Percentiles rank a stretch among this genome's conserved stretches.
phyloP scores from a whole-genome alignment of 768 basidiomycete species.

The Leccinum rimulosum region DNA sequence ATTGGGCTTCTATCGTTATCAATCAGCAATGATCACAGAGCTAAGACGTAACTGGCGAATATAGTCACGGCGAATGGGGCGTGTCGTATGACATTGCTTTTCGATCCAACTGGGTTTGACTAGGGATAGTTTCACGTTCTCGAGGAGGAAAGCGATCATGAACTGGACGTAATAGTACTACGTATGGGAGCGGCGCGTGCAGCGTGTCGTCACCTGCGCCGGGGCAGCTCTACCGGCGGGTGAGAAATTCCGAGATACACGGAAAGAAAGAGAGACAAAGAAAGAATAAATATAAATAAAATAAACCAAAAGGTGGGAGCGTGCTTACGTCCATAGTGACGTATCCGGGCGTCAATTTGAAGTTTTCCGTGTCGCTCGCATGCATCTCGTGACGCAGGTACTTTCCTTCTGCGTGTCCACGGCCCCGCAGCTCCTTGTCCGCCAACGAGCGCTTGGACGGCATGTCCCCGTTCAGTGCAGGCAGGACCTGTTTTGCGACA shows the following conservation, averaged over 20 bases:
- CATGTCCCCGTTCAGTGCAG: constrained; percentile 8
- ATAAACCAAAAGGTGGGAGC: no score
- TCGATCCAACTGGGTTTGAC: no score
- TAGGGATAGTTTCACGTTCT: no score
- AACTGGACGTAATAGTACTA: no score
- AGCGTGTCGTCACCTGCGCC: constrained; percentile 71
- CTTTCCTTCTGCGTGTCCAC: background rate
- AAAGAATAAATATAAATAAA: no score
- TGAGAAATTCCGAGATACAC: background rate
- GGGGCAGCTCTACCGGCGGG: constrained; percentile 52
- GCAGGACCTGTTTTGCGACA: constrained; percentile 53
- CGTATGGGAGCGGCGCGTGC: constrained; percentile 60
- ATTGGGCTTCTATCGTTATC: no score
- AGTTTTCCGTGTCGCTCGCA: constrained; percentile 39
- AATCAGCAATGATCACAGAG: no score
- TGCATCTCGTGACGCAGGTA: constrained; percentile 4
- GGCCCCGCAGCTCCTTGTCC: background rate
- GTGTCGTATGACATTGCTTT: no score
- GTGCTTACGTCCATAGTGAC: background rate
- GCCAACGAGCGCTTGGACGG: constrained; percentile 15
- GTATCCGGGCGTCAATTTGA: constrained; percentile 26
- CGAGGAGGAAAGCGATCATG: no score
- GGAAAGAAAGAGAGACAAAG: no score
- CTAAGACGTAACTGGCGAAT: no score
- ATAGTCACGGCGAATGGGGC: no score